These are phyloP conservation scores for Lepraria neglecta DNA, from an alignment of 495 filamentous ascomycete species.

Conservation along the genomic window DNA sequence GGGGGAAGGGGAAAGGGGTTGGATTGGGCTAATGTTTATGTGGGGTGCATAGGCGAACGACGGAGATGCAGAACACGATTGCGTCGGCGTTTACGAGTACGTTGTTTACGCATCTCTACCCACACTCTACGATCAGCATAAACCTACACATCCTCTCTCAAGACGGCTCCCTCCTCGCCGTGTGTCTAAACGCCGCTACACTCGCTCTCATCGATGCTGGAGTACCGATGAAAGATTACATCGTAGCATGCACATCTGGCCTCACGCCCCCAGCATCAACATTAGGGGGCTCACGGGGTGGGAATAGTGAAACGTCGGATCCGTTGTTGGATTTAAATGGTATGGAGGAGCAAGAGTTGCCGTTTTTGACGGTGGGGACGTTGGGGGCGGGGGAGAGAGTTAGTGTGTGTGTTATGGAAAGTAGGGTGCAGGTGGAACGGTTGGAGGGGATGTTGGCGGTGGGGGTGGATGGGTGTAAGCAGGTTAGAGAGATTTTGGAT, in stretches of 20 bases:
- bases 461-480: conserved; percentile 84
- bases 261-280: conserved; percentile 49
- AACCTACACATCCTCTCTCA: conserved; percentile 80
- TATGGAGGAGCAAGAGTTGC: conserved; percentile 84
- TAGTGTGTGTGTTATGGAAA: conserved; percentile 76
- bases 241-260: conserved; percentile 81
- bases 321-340: conserved; percentile 83
- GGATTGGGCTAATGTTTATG: neutral
- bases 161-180: conserved; percentile 85
- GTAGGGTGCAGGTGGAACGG: conserved; percentile 63
- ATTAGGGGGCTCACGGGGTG: conserved; percentile 34
- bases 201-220: conserved; percentile 91
- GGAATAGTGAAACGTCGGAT: conserved; percentile 58
- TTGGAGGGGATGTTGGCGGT: conserved; percentile 89
- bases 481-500: conserved; percentile 73
- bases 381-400: conserved; percentile 67
- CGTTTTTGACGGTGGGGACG: conserved; percentile 79
- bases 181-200: conserved; percentile 85
- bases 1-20: neutral
- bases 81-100: conserved; percentile 63
- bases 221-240: conserved; percentile 86
- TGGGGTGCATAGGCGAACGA: conserved; percentile 52
- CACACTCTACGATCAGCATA: conserved; percentile 76
- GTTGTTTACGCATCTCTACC: conserved; percentile 81
- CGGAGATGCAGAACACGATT: conserved; percentile 74